These are phyloP conservation scores for Podospora fimiseda DNA, from an alignment of 495 filamentous ascomycete species.

Conservation along the genomic window DNA sequence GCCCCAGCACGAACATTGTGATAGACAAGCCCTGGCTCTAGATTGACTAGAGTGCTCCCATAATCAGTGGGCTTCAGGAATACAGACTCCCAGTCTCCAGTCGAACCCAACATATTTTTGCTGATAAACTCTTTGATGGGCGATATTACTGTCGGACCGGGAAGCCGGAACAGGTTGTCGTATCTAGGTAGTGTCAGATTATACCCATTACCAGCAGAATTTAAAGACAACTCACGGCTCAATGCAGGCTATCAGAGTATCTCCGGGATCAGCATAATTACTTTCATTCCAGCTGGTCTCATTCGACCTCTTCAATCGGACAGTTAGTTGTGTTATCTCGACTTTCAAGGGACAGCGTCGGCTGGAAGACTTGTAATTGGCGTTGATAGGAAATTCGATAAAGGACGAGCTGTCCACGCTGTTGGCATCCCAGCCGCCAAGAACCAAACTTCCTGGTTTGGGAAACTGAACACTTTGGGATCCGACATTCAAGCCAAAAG, in stretches of 20 bases:
- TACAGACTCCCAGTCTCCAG: not conserved
- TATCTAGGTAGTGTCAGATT: constrained; percentile 6
- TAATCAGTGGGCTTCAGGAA: constrained; percentile 6
- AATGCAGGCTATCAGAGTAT: constrained; percentile 10
- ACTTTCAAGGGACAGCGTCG: constrained; percentile 16
- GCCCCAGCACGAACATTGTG: not conserved
- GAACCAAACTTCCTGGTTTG: constrained; percentile 10
- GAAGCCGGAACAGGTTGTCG: constrained; percentile 19
- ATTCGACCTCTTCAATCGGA: not conserved
- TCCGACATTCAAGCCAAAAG: constrained; percentile 15
- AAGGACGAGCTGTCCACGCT: constrained; percentile 10
- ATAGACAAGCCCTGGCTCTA: constrained; percentile 19
- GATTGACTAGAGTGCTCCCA: constrained; percentile 7
- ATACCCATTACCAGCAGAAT: too few relatives aligned
- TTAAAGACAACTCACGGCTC: constrained; percentile 14
- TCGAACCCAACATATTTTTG: not conserved
- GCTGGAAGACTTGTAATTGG: not conserved
- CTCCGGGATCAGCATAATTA: constrained; percentile 1
- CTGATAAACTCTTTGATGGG: not conserved
- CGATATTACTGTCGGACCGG: not conserved
- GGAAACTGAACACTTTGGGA: constrained; percentile 13
- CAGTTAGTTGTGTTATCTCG: constrained; percentile 2
- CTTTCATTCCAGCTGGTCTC: not conserved
- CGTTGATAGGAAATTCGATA: constrained; percentile 3
- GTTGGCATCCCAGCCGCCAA: constrained; percentile 13